Evolutionary conservation across 139 green algal species (phyloP), one percentile per base, ranked within the genome.

Genomic region (Mesotaenium endlicherianum): DNA sequence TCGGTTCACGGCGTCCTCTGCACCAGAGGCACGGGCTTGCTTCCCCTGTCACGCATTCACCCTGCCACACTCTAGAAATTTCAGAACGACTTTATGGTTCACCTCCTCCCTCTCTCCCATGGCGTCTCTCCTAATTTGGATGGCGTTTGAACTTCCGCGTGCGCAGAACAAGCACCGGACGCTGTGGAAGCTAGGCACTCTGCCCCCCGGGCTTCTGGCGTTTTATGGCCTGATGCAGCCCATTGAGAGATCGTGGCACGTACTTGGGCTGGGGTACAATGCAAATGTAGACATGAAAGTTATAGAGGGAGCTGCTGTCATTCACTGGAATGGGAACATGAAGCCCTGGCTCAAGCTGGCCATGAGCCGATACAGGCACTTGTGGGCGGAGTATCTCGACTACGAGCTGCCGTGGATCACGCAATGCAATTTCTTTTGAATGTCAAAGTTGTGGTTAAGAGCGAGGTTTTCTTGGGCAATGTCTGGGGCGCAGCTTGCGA

Each of bases 291-390:
- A 86, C 42, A 58, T 75, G 45, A 40, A 79, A 16, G 43, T 34
- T 30, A 57, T 86, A 6, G 38, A 44, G 0, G 36, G 40, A 36
- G 81, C 81, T 3, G 81, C 81, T 20, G 81, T 87, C 26, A 30
- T 87, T 20, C 81, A 87, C 58, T 87, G 58, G 55, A 87, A 87
- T 60, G 81, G 81, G n/a, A 87, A 87, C 39, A 80, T 77, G 50
- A 87, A 87, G 81, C 81, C 81, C 20, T 87, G 81, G 81, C 45
- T 87, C 38, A 83, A 87, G 40, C 31, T 87, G 50, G 81, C 81
- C 6, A 71, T 87, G 26, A 17, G 36, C 31, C 38, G 44, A 5
- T 87, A 86, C 47, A 77, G 58, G 17, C 47, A 34, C 41, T 50
- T 75, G 6, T 87, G 81, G 81, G 60, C 47, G 11, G 45, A 42